phyloP scores from a whole-genome alignment of 495 filamentous ascomycete species.

The Penicillium verhagenii region DNA sequence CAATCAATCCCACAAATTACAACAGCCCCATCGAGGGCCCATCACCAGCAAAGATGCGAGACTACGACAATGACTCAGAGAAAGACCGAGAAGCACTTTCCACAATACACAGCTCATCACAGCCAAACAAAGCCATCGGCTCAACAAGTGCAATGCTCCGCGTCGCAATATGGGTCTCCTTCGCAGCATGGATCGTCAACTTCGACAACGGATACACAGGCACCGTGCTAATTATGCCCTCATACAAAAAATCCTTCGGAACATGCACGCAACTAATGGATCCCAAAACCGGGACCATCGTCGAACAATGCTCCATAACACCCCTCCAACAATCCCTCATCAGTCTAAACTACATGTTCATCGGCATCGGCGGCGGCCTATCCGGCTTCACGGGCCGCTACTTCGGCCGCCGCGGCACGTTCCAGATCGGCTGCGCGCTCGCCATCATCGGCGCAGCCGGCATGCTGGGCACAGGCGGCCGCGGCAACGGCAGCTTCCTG shows the following conservation, averaged over 20 bases:
- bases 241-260: slow-evolving; percentile 24
- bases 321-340: slow-evolving; percentile 32
- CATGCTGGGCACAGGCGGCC: slow-evolving; percentile 19
- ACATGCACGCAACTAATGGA: slow-evolving; percentile 19
- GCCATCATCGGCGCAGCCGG: slow-evolving; percentile 7
- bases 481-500: slow-evolving; percentile 20
- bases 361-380: slow-evolving; percentile 24
- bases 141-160: slow-evolving; percentile 24
- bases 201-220: slow-evolving; percentile 30
- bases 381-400: slow-evolving; percentile 22
- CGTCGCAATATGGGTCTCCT: slow-evolving; percentile 22
- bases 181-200: slow-evolving; percentile 27
- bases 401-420: slow-evolving; percentile 4
- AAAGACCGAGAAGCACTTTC: slow-evolving; percentile 1
- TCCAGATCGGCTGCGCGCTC: slow-evolving; percentile 5
- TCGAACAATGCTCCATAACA: slow-evolving; percentile 20
- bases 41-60: background rate
- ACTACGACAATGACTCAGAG: background rate
- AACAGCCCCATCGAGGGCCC: background rate
- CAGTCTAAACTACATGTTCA: slow-evolving; percentile 27
- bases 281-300: slow-evolving; percentile 2
- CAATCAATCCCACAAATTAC: background rate
- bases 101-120: background rate
- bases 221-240: slow-evolving; percentile 28
- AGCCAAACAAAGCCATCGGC: background rate